Conservation (phyloP, 2,329 filamentous ascomycete genomes). For the Sclerotinia glacialis region DNA sequence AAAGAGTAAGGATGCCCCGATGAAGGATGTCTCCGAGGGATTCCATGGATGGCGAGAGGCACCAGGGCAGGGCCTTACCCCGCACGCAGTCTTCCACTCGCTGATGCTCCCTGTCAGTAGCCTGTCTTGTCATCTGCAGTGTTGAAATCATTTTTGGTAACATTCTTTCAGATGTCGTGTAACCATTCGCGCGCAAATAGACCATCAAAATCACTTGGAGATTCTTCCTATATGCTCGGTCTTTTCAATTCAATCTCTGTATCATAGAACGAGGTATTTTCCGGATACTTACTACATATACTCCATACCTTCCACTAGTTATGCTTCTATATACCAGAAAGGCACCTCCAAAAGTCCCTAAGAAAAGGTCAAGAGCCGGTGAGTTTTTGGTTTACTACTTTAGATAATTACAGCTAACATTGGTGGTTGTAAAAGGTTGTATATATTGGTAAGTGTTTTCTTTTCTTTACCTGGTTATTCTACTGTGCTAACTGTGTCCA, state of each 20-base stretch:
- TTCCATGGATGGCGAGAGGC: neutral
- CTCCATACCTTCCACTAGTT: slow-evolving; percentile 9
- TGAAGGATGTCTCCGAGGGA: neutral
- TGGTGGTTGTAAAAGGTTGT: slow-evolving; percentile 31
- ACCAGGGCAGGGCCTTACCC: slow-evolving; percentile 14
- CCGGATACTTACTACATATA: neutral
- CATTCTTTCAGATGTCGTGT: slow-evolving; percentile 1
- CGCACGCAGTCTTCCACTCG: slow-evolving; percentile 3
- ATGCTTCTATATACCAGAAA: slow-evolving; percentile 60
- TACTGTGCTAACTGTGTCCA: slow-evolving; percentile 27
- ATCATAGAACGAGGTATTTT: neutral
- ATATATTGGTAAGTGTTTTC: slow-evolving; percentile 37
- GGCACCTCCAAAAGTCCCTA: slow-evolving; percentile 57
- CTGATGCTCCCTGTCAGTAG: slow-evolving; percentile 3
- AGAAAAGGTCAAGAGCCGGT: slow-evolving; percentile 59
- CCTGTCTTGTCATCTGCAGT: slow-evolving; percentile 8
- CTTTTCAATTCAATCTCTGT: neutral
- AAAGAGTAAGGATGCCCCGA: neutral
- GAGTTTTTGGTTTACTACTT: slow-evolving; percentile 33
- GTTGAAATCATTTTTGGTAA: slow-evolving; percentile 8
- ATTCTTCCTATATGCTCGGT: neutral
- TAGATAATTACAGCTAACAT: slow-evolving; percentile 24
- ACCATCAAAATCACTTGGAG: neutral
- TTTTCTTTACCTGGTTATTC: neutral
- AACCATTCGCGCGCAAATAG: slow-evolving; percentile 17